phyloP scores from a whole-genome alignment of 371 early-diverging fungal species.

The Dinochytrium kinnereticum region DNA sequence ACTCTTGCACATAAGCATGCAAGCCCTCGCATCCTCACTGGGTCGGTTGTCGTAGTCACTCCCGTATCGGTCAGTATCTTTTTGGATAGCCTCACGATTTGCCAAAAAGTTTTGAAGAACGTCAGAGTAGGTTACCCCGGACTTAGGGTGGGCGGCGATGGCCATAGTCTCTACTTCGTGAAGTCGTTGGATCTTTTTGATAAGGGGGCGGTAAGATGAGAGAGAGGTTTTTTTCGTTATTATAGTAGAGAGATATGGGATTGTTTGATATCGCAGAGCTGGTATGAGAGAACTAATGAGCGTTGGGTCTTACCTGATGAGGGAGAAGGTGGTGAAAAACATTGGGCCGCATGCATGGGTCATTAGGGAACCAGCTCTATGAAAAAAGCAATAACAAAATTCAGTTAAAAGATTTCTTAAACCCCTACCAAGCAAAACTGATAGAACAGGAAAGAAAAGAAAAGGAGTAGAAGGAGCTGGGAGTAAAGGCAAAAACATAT shows the following conservation, averaged over 20 bases:
- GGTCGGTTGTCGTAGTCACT: conserved; percentile 19
- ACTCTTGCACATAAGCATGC: conserved; percentile 34
- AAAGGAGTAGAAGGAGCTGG: too few species aligned
- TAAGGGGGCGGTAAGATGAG: not conserved
- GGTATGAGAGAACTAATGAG: too few species aligned
- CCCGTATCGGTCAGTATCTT: conserved; percentile 35
- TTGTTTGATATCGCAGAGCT: conserved; percentile 45
- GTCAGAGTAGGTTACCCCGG: conserved; percentile 18
- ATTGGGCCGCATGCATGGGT: conserved; percentile 46
- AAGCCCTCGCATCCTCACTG: conserved; percentile 24
- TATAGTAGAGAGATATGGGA: not conserved
- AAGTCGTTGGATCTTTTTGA: conserved; percentile 7
- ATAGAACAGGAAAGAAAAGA: too few species aligned
- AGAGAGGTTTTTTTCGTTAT: not conserved
- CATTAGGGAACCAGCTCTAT: conserved; percentile 34
- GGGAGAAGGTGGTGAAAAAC: conserved; percentile 56
- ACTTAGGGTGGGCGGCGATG: not conserved
- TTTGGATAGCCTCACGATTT: conserved; percentile 1
- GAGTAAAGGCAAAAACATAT: not conserved
- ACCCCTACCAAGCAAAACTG: too few species aligned
- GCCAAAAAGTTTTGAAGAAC: conserved; percentile 13
- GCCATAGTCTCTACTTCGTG: conserved; percentile 3
- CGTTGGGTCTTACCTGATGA: conserved; percentile 47
- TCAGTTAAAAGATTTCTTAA: not conserved
- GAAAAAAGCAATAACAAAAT: not conserved